Percentiles rank a stretch among this genome's conserved stretches.
Conservation (phyloP, 2,329 filamentous ascomycete genomes). For the Fusarium sp. region DNA sequence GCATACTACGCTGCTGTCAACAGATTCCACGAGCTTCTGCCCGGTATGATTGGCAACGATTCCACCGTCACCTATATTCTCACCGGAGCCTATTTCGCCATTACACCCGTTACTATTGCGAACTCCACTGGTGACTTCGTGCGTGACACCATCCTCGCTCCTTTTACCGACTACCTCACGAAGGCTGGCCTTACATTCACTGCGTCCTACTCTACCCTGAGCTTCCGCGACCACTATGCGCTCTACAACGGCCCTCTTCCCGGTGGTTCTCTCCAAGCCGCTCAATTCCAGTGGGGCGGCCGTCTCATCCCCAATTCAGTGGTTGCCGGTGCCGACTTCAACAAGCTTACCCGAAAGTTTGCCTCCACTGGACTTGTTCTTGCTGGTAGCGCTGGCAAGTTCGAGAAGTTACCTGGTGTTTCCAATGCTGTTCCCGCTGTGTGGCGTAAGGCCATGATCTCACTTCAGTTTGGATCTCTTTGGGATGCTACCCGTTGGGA, state of each 20-base stretch:
- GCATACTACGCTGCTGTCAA: constrained; percentile 1
- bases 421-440: constrained; percentile 54
- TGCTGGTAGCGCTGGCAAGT: constrained; percentile 44
- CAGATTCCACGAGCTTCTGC: constrained; percentile 47
- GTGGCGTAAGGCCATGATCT: constrained; percentile 53
- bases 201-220: not conserved
- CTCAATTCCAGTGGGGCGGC: constrained; percentile 51
- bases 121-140: constrained; percentile 44
- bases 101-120: constrained; percentile 56
- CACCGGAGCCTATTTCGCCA: constrained; percentile 57
- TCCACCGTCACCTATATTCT: constrained; percentile 62
- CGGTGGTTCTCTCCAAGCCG: constrained; percentile 49
- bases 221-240: constrained; percentile 55
- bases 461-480: constrained; percentile 44
- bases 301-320: constrained; percentile 55
- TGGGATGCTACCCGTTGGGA: constrained; percentile 46
- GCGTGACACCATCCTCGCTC: not conserved
- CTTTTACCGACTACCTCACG: constrained; percentile 2
- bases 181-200: not conserved
- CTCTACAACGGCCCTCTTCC: constrained; percentile 56
- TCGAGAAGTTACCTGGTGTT: constrained; percentile 33
- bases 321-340: constrained; percentile 36
- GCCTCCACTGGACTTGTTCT: constrained; percentile 30
- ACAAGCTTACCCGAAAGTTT: constrained; percentile 40
- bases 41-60: constrained; percentile 61